Base-by-base conservation (phyloP, 139 green algal genomes). In the Zygnema circumcarinatum region DNA sequence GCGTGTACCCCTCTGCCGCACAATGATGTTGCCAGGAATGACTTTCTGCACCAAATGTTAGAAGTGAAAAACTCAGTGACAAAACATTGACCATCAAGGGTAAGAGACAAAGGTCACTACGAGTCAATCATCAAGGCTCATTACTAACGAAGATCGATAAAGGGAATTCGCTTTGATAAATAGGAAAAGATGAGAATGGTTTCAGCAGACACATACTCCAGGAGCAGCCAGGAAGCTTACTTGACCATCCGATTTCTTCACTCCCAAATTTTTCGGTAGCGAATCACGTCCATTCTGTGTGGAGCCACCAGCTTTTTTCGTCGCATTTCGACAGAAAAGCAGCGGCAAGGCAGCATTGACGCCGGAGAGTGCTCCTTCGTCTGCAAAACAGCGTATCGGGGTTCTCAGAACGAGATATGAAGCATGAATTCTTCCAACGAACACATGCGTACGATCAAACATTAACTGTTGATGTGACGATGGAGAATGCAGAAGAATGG, bases 21-120 rank as follows among this genome's bases (percentile, higher is more conserved):
- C 91, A 31, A 99, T 96, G 87, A 99, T 98, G 90, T 98, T 96
- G 1, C 96, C 96, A 0, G 96, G 90, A 7, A 94, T 93, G 29
- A 92, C 90, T 33, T 79, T 39, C 81, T 93, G 83, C 1, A 85
- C 35, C 1, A 84, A 11, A 84, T 74, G 22, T 22, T 11, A 0
- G 39, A 38, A 35, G 25, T 72, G 25, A 72, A 25, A 72, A 29
- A 72, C n/a, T n/a, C n/a, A n/a, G n/a, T n/a, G 56, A 72, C 56
- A 25, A 72, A n/a, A n/a, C 56, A 72, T 25, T 72, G 56, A n/a
- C 56, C 25, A 29, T 29, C 56, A n/a, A 29, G 25, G 25, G 25
- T 29, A 72, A 25, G 25, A n/a, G 56, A 29, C 56, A 72, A 29
- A 72, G 29, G 29, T 29, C 25, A 72, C 56, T 72, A 72, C 25